A percentile compares a stretch with the other conserved stretches of the same genome.
These are phyloP conservation scores for Aspergillus hiratsukae DNA, from an alignment of 2,329 filamentous ascomycete species.

Conservation along the genomic window DNA sequence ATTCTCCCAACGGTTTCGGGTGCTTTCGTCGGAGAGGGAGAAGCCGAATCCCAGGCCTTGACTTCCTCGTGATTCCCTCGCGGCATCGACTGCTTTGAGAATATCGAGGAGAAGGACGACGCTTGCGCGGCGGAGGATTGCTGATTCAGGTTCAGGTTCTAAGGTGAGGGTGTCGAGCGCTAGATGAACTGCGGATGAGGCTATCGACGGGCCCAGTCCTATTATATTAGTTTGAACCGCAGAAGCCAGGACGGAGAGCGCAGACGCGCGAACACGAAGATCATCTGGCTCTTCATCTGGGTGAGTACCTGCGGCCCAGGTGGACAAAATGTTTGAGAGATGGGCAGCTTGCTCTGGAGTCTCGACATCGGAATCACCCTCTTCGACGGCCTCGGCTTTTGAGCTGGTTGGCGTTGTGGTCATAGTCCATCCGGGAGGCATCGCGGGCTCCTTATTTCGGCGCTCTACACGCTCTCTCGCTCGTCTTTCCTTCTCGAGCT, in stretches of 20 bases:
- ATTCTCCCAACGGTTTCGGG: not conserved
- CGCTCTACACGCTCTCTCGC: constrained; percentile 26
- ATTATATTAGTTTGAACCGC: constrained; percentile 38
- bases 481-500: constrained; percentile 24
- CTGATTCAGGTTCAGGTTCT: constrained; percentile 33
- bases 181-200: constrained; percentile 36
- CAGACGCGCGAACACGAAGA: constrained; percentile 40
- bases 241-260: constrained; percentile 40
- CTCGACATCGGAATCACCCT: constrained; percentile 32
- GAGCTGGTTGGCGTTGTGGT: constrained; percentile 10
- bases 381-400: constrained; percentile 12
- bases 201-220: constrained; percentile 32
- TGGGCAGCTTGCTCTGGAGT: constrained; percentile 30
- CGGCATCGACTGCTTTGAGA: constrained; percentile 36
- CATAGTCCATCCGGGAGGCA: constrained; percentile 29
- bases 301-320: constrained; percentile 37
- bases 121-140: constrained; percentile 40
- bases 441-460: constrained; percentile 18
- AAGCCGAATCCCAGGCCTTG: constrained; percentile 37
- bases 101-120: constrained; percentile 38
- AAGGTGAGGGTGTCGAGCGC: constrained; percentile 37
- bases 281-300: constrained; percentile 40
- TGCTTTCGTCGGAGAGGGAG: constrained; percentile 25
- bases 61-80: constrained; percentile 26
- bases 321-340: constrained; percentile 35